Evolutionary conservation across 768 basidiomycete species (phyloP).

Genomic region (Lentinus tigrinus): DNA sequence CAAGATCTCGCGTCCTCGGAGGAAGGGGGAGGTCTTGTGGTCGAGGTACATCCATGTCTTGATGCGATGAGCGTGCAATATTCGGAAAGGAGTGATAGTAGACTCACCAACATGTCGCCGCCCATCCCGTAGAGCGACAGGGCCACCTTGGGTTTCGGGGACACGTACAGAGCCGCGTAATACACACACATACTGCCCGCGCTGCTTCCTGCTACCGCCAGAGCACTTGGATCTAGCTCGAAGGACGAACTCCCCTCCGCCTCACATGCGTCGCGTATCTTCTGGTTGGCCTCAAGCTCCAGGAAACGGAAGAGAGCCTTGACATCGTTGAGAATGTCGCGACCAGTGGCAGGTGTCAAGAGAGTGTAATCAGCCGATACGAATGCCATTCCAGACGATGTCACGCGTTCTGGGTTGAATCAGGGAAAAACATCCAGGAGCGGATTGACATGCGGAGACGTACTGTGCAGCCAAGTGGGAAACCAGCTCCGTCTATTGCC

Average conservation of each 20-base stretch:
- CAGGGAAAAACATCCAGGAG: background rate
- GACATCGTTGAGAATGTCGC: constrained; percentile 58
- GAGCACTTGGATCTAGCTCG: constrained; percentile 40
- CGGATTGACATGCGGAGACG: constrained; percentile 11
- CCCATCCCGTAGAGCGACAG: constrained; percentile 64
- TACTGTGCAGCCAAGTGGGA: constrained; percentile 63
- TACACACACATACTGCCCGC: constrained; percentile 67
- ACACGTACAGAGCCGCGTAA: constrained; percentile 53
- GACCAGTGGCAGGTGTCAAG: constrained; percentile 49
- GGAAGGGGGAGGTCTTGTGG: constrained; percentile 50
- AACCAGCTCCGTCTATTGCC: constrained; percentile 63
- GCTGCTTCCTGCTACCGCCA: constrained; percentile 57
- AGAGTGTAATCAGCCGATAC: constrained; percentile 66
- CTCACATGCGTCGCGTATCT: background rate
- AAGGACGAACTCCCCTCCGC: constrained; percentile 17
- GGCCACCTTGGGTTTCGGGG: constrained; percentile 52
- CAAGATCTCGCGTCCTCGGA: constrained; percentile 54
- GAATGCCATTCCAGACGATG: constrained; percentile 50
- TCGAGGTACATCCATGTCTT: constrained; percentile 52
- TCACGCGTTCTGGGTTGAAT: constrained; percentile 41
- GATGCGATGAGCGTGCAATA: background rate
- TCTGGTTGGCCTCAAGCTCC: constrained; percentile 18
- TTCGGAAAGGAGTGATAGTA: background rate
- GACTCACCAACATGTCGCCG: constrained; percentile 50
- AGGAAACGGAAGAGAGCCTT: constrained; percentile 55